Evolutionary conservation across 1,284 basidiomycete genomes (phyloP).

Genomic region (Fistulina hepatica): DNA sequence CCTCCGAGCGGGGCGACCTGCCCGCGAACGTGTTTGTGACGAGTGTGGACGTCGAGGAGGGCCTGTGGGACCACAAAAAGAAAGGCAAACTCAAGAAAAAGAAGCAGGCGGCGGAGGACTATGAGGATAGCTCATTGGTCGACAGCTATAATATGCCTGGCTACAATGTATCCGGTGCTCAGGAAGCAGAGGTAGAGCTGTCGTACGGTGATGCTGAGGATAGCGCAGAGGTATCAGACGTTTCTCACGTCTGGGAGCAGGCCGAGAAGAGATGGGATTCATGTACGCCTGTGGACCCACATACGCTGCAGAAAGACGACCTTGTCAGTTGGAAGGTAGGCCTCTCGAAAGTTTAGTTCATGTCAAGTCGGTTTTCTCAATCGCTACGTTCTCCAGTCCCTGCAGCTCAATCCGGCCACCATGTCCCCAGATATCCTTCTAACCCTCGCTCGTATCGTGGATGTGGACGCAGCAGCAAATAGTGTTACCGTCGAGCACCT

Average conservation of each 20-base stretch:
- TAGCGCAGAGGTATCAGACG: neutral
- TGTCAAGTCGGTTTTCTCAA: too few species aligned
- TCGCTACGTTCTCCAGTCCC: too few species aligned
- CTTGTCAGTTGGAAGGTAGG: too few species aligned
- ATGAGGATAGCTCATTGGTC: neutral
- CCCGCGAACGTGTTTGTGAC: slow-evolving; percentile 57
- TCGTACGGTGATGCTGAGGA: neutral
- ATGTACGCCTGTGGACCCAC: too few species aligned
- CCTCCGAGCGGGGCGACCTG: slow-evolving; percentile 45
- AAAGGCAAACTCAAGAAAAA: slow-evolving; percentile 21
- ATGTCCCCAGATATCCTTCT: neutral
- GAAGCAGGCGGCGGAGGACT: slow-evolving; percentile 3
- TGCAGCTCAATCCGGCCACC: neutral
- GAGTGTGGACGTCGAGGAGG: slow-evolving; percentile 54
- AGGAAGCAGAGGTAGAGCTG: neutral
- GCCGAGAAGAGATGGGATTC: too few species aligned
- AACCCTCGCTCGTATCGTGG: neutral
- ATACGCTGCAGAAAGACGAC: too few species aligned
- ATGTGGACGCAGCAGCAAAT: neutral
- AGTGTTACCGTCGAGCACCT: too few species aligned
- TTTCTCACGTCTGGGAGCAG: too few species aligned
- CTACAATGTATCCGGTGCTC: neutral
- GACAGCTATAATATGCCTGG: neutral
- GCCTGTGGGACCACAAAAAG: slow-evolving; percentile 21
- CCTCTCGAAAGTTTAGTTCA: too few species aligned